A percentile compares a stretch with the other conserved stretches of the same genome.
These are phyloP conservation scores for Rhizopus delemar DNA, from an alignment of 371 early-diverging fungal genomes.

Conservation along the genomic window DNA sequence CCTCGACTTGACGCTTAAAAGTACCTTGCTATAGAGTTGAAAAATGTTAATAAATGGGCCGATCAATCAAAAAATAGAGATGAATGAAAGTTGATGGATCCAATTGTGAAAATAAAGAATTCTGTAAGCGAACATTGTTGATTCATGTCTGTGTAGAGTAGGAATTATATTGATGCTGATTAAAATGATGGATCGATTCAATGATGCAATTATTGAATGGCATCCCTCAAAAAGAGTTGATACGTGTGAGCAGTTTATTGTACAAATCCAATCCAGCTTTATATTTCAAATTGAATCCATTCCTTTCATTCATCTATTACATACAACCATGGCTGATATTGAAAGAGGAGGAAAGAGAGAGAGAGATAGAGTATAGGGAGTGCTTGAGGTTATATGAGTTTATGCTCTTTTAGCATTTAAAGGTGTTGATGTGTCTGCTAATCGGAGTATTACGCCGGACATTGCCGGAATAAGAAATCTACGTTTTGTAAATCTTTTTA, in stretches of 20 bases:
- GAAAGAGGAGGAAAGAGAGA: not conserved
- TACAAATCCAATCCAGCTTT: not conserved
- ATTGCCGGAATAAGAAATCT: not conserved
- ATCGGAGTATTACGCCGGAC: not conserved
- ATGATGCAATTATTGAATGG: too few relatives aligned
- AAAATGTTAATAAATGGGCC: too few relatives aligned
- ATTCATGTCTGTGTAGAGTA: too few relatives aligned
- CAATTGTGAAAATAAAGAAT: not conserved
- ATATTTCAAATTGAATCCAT: not conserved
- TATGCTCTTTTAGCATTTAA: too few relatives aligned
- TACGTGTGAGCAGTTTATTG: too few relatives aligned
- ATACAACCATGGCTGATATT: not conserved
- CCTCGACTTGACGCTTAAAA: slow-evolving; percentile 94
- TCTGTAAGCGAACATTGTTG: not conserved
- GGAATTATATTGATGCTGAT: too few relatives aligned
- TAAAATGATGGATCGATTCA: too few relatives aligned
- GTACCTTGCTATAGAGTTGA: slow-evolving; percentile 47
- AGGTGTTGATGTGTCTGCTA: not conserved
- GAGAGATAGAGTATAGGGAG: not conserved
- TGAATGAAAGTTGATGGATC: not conserved
- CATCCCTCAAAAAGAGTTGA: too few relatives aligned
- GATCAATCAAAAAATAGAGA: not conserved
- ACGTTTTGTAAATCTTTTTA: too few relatives aligned
- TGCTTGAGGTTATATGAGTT: not conserved
- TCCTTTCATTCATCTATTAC: slow-evolving; percentile 1